Conservation (phyloP, 345 rosid genomes). For the Eucalyptus erythrocorys region DNA sequence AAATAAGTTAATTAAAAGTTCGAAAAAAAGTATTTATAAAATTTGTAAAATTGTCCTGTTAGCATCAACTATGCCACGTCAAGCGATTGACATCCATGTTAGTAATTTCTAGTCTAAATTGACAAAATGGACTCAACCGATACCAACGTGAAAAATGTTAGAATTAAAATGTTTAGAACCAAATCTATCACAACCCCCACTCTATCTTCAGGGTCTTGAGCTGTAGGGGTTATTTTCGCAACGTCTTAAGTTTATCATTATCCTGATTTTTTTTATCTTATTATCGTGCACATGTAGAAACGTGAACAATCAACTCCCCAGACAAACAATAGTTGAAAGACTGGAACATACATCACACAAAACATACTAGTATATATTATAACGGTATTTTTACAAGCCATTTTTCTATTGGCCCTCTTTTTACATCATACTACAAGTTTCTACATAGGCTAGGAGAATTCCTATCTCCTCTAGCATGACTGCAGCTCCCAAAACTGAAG, state of each 20-base stretch:
- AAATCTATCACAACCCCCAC: accelerated
- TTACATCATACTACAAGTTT: too few species aligned
- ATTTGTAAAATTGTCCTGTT: accelerated
- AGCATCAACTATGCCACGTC: too few species aligned
- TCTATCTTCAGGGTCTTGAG: accelerated
- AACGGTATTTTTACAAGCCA: accelerated
- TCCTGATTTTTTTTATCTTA: accelerated
- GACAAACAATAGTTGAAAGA: accelerated
- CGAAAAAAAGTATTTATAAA: too few species aligned
- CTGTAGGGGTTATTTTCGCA: accelerated
- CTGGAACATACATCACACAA: accelerated
- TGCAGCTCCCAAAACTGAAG: accelerated
- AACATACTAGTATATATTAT: accelerated
- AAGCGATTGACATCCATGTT: accelerated
- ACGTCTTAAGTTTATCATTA: accelerated
- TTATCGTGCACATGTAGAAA: too few species aligned
- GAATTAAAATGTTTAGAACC: too few species aligned
- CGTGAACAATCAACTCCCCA: too few species aligned
- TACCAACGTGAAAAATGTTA: too few species aligned
- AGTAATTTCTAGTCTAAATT: accelerated
- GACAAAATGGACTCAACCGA: accelerated
- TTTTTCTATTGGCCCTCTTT: accelerated
- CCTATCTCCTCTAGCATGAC: too few species aligned
- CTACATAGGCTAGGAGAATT: too few species aligned
- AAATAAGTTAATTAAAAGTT: too few species aligned